phyloP scores from a whole-genome alignment of 164 flowering plant genomes.

The grape (Vitis vinifera) region ASM3070453v1 NC_081822.1:8374001-8374500 shows the following conservation, averaged over 20 bases:
- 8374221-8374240: constrained; percentile 29
- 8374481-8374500: constrained; percentile 43
- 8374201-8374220: constrained; percentile 37
- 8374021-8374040: constrained; percentile 25
- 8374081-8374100: constrained; percentile 24
- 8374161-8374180: constrained; percentile 23
- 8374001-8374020: constrained; percentile 11
- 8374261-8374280: constrained; percentile 42
- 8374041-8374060: constrained; percentile 39
- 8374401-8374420: constrained; percentile 51
- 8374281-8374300: constrained; percentile 36
- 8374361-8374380: constrained; percentile 42
- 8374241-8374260: constrained; percentile 20
- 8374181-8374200: constrained; percentile 48
- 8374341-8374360: constrained; percentile 40
- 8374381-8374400: constrained; percentile 23
- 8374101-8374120: constrained; percentile 42
- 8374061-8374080: constrained; percentile 4
- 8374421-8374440: constrained; percentile 42
- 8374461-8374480: constrained; percentile 39
- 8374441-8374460: constrained; percentile 30
- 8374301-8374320: constrained; percentile 22
- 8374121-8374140: constrained; percentile 48
- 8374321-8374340: constrained; percentile 47
- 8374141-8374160: constrained; percentile 16